These are phyloP conservation scores for Lentinula lateritia DNA, from an alignment of 768 basidiomycete genomes.

Conservation along the genomic window DNA sequence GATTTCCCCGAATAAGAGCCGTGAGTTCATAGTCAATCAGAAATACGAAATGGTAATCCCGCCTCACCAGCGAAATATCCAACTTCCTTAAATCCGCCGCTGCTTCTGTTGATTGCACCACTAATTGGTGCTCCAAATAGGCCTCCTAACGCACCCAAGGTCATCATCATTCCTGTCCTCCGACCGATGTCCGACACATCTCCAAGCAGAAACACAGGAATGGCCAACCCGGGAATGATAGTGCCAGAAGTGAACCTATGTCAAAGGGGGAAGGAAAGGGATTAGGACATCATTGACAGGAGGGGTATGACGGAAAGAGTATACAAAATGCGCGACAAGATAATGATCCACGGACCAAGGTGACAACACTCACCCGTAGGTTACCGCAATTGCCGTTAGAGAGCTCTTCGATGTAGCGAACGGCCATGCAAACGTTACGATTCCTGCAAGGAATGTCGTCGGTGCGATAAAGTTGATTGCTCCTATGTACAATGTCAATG, in stretches of 20 bases:
- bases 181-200: conserved; percentile 56
- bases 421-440: conserved; percentile 70
- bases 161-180: conserved; percentile 60
- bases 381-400: conserved; percentile 46
- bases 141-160: conserved; percentile 54
- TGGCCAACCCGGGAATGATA: conserved; percentile 49
- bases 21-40: background rate
- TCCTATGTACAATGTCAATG: background rate
- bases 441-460: conserved; percentile 29
- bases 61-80: conserved; percentile 49
- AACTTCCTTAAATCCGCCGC: conserved; percentile 47
- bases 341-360: conserved; percentile 13
- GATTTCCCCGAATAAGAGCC: background rate
- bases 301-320: background rate
- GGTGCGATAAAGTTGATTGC: conserved; percentile 7
- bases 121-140: conserved; percentile 70
- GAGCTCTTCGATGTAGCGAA: conserved; percentile 39
- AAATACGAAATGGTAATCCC: background rate
- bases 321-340: background rate
- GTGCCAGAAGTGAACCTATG: conserved; percentile 56
- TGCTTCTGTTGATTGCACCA: conserved; percentile 54
- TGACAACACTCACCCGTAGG: conserved; percentile 54
- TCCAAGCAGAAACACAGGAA: conserved; percentile 60
- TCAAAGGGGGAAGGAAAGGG: conserved; percentile 10
- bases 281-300: conserved; percentile 1